Conservation (phyloP, 1,139 yeast genomes). For the Geotrichum citri-aurantii region DNA sequence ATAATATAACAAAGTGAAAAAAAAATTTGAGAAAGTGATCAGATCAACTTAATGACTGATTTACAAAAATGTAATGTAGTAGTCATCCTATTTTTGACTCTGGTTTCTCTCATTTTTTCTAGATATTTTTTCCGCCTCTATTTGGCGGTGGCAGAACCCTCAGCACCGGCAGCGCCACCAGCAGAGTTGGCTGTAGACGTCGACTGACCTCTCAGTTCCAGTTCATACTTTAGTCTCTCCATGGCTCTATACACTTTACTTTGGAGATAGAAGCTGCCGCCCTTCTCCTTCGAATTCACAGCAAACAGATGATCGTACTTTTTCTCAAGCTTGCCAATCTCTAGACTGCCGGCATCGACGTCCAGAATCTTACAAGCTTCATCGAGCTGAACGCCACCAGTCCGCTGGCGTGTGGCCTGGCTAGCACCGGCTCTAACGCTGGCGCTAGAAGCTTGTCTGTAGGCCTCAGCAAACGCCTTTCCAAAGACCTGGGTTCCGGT, state of each 20-base stretch:
- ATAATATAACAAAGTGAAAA: not conserved
- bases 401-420: conserved; percentile 52
- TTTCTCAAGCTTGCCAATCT: conserved; percentile 58
- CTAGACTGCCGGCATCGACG: conserved; percentile 43
- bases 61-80: not conserved
- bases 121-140: not conserved
- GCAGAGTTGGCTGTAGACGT: conserved; percentile 2
- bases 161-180: not conserved
- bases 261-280: conserved; percentile 88
- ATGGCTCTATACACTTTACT: conserved; percentile 86
- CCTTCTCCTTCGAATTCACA: conserved; percentile 86
- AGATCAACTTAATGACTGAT: not conserved
- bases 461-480: conserved; percentile 93
- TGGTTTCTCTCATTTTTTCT: not conserved
- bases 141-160: conserved; percentile 6
- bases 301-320: conserved; percentile 80
- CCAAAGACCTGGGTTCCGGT: conserved; percentile 97
- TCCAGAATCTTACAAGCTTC: conserved; percentile 91
- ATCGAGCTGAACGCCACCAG: conserved; percentile 76
- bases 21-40: not conserved
- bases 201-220: conserved; percentile 27
- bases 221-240: conserved; percentile 54
- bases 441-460: conserved; percentile 90
- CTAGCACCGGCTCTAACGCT: conserved; percentile 64
- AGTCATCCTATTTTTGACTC: not conserved